A percentile compares a stretch with the other conserved stretches of the same genome.
phyloP scores from a whole-genome alignment of 2,329 filamentous ascomycete species.

The Venturia oleaginea region DNA sequence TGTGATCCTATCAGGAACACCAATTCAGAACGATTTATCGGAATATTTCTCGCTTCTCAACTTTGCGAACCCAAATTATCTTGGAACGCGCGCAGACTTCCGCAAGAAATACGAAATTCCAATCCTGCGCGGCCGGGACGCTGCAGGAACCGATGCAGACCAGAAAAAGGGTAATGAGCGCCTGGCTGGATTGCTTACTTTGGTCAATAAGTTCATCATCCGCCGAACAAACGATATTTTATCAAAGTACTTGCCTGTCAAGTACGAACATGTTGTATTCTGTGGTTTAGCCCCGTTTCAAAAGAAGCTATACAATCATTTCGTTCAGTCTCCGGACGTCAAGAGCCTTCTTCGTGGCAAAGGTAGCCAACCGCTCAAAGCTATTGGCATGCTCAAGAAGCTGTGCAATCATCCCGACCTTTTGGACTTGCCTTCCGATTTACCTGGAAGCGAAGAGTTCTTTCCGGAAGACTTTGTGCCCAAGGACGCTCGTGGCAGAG shows the following conservation, averaged over 20 bases:
- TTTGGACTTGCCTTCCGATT: conserved; percentile 69
- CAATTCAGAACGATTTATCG: conserved; percentile 96
- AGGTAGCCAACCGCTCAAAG: conserved; percentile 90
- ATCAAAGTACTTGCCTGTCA: conserved; percentile 94
- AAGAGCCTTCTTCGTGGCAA: conserved; percentile 86
- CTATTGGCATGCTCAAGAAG: conserved; percentile 94
- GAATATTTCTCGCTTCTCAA: conserved; percentile 95
- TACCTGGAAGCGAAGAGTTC: conserved; percentile 75
- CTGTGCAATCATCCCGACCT: conserved; percentile 97
- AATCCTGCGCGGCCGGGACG: conserved; percentile 84
- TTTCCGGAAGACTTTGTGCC: conserved; percentile 83
- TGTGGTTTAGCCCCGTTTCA: conserved; percentile 93
- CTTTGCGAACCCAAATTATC: conserved; percentile 88
- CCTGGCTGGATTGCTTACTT: conserved; percentile 65
- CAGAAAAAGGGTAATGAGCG: conserved; percentile 75
- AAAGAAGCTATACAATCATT: conserved; percentile 88
- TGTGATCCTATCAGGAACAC: conserved; percentile 92
- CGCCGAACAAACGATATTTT: conserved; percentile 94
- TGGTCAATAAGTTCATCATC: conserved; percentile 98
- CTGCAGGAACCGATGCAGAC: conserved; percentile 75
- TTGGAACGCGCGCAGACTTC: conserved; percentile 84
- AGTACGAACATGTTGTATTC: conserved; percentile 98
- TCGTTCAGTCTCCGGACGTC: conserved; percentile 91
- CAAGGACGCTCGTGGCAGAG: conserved; percentile 77
- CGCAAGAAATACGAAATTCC: conserved; percentile 90